These are phyloP conservation scores for Oryza coarctata DNA, from an alignment of 176 grass and related monocot genomes.

Conservation along the genomic window DNA sequence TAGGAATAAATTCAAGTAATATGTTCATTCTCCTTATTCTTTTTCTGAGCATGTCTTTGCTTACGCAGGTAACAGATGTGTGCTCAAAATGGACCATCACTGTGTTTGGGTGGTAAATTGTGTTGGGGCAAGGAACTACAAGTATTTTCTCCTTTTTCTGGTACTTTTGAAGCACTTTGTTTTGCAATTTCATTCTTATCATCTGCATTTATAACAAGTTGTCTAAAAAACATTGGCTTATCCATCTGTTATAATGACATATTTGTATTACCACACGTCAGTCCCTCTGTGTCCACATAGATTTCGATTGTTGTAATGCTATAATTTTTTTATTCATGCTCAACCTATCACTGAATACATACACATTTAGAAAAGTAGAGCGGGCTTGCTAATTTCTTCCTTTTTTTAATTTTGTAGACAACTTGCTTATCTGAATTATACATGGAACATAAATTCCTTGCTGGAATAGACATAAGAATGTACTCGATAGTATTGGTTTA, in stretches of 20 bases:
- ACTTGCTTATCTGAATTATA: background rate
- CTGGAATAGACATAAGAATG: background rate
- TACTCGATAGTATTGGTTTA: background rate
- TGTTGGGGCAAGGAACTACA: slow-evolving; percentile 82
- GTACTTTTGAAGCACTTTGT: slow-evolving; percentile 39
- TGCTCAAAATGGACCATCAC: slow-evolving; percentile 99
- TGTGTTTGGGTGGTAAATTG: slow-evolving; percentile 96
- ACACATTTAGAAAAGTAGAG: background rate
- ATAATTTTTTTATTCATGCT: slow-evolving; percentile 14
- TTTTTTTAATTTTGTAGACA: background rate
- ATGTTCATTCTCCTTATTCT: background rate
- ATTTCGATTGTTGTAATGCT: background rate
- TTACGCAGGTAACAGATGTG: slow-evolving; percentile 81
- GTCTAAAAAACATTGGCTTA: background rate
- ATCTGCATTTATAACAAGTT: slow-evolving; percentile 23
- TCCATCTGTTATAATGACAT: background rate
- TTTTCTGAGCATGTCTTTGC: slow-evolving; percentile 7
- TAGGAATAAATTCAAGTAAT: slow-evolving; percentile 1
- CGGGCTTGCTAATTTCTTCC: background rate
- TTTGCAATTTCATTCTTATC: background rate
- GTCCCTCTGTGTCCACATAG: background rate
- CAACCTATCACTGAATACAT: background rate
- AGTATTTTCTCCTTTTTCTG: slow-evolving; percentile 97
- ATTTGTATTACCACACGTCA: background rate
- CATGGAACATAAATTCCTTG: slow-evolving; percentile 4